Evolutionary conservation across 805 yeast genomes (phyloP), one percentile per base, ranked within the genome.

Genomic region (Ascoidea asiatica): DNA sequence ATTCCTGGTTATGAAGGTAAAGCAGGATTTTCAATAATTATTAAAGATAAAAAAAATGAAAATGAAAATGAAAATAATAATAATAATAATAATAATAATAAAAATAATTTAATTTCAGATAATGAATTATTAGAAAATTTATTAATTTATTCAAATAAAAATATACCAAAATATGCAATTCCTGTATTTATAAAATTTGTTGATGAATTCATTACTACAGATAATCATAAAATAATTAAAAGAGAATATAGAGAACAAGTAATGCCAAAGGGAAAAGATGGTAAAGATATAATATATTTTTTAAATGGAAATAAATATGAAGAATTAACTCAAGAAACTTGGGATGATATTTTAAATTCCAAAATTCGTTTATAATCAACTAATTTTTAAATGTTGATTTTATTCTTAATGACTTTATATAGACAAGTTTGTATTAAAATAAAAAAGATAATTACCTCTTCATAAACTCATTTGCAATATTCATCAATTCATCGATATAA

Each of bases 1-100:
- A 81, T 89, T 7, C 92, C 90, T 4, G 72, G 79, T 44, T 94
- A 89, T 56, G 97, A 89, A 62, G 97, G 97, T 37, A 73, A 96
- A 53, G 95, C 95, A 13, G 97, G 97, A 0, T 85, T 82, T 60
- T 95, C 92, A 0, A 81, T 86, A 2, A 56, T 88, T 11, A 79
- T 81, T 55, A 71, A 79, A 3, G 55, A 58, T 8, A 70, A 69
- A n/a, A n/a, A n/a, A n/a, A n/a, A n/a, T n/a, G n/a, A n/a, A n/a
- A n/a, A n/a, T n/a, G n/a, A n/a, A n/a, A n/a, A n/a, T n/a, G n/a
- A n/a, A n/a, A n/a, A n/a, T n/a, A n/a, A n/a, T n/a, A n/a, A n/a
- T n/a, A n/a, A n/a, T n/a, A n/a, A n/a, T n/a, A n/a, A n/a, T n/a
- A n/a, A n/a, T n/a, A n/a, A n/a, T n/a, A n/a, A n/a, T n/a, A n/a